These are phyloP conservation scores for Lactifluus rugatus DNA, from an alignment of 768 basidiomycete genomes.

Conservation along the genomic window DNA sequence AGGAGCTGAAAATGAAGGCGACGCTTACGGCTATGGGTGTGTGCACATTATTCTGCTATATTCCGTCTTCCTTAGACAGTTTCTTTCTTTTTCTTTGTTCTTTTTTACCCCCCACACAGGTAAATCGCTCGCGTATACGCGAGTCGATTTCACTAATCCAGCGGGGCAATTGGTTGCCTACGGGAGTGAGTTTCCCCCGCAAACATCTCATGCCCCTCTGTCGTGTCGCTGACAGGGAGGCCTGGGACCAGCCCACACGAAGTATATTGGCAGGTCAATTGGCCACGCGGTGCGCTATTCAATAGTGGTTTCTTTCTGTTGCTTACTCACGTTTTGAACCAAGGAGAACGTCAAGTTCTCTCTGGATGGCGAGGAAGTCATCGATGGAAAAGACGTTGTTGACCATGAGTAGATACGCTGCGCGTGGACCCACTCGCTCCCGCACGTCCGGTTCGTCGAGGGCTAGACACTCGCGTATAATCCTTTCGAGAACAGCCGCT, in stretches of 20 bases:
- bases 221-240: slow-evolving; percentile 7
- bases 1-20: slow-evolving; percentile 54
- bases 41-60: not conserved
- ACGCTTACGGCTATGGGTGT: slow-evolving; percentile 61
- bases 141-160: slow-evolving; percentile 62
- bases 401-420: slow-evolving; percentile 26
- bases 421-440: not conserved
- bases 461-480: not conserved
- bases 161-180: slow-evolving; percentile 68
- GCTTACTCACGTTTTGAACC: slow-evolving; percentile 22
- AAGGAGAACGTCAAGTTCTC: slow-evolving; percentile 74
- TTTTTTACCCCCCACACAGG: slow-evolving; percentile 33
- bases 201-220: not conserved
- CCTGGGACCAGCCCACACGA: slow-evolving; percentile 58
- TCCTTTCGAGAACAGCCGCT: not conserved
- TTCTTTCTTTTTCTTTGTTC: too few relatives aligned
- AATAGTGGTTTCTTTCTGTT: slow-evolving; percentile 28
- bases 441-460: not conserved
- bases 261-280: slow-evolving; percentile 67
- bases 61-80: too few relatives aligned
- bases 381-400: slow-evolving; percentile 52
- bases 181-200: slow-evolving; percentile 44
- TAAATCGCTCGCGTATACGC: slow-evolving; percentile 70
- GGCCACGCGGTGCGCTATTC: slow-evolving; percentile 30
- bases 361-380: slow-evolving; percentile 60